Conservation (phyloP, 306 rosid genomes). For the Alnus rubra region DNA sequence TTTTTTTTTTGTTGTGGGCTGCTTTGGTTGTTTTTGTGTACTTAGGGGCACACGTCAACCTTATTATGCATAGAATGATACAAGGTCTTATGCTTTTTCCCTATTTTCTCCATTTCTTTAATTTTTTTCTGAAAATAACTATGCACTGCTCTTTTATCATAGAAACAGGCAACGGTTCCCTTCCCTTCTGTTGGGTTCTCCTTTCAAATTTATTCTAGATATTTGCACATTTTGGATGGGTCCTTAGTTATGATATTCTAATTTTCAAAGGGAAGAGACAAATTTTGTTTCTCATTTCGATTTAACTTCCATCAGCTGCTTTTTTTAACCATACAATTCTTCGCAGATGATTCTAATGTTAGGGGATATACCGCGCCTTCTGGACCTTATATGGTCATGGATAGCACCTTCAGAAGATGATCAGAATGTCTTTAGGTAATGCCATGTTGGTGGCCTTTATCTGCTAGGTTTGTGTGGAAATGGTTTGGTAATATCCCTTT, state of each 20-base stretch:
- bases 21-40: too few species aligned
- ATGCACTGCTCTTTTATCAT: not conserved
- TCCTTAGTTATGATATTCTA: not conserved
- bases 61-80: not conserved
- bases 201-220: not conserved
- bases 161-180: not conserved
- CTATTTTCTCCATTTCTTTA: not conserved
- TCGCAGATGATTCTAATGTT: slow-evolving; percentile 85
- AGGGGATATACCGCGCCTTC: slow-evolving; percentile 81
- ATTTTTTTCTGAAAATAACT: not conserved
- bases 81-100: not conserved
- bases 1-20: too few species aligned
- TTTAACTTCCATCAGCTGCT: slow-evolving; percentile 26
- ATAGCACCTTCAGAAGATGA: slow-evolving; percentile 87
- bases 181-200: not conserved
- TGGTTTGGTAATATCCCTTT: slow-evolving; percentile 16
- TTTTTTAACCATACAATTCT: slow-evolving; percentile 28
- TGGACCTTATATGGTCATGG: slow-evolving; percentile 98
- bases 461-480: slow-evolving; percentile 13
- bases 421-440: slow-evolving; percentile 69
- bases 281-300: not conserved
- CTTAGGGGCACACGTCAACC: not conserved
- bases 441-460: slow-evolving; percentile 28
- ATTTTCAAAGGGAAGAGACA: not conserved
- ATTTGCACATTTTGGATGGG: not conserved